phyloP scores from a whole-genome alignment of 148 eudicot genomes.

The Vaccinium corymbosum region DNA sequence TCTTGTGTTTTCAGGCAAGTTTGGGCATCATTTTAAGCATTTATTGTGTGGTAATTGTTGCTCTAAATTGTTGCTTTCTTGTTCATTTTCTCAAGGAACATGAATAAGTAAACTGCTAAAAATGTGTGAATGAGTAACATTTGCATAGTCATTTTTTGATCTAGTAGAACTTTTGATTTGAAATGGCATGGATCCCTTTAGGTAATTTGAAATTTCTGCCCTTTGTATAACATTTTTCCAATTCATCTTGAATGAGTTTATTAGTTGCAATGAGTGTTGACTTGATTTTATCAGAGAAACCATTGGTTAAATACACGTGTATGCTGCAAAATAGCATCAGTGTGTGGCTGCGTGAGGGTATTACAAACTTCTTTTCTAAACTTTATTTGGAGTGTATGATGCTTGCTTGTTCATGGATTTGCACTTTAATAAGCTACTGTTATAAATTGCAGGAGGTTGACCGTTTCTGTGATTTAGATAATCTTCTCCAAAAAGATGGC shows the following conservation, averaged over 20 bases:
- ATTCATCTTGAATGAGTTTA: constrained; percentile 6
- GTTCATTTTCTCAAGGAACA: not conserved
- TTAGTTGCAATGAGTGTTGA: not conserved
- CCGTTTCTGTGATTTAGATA: constrained; percentile 56
- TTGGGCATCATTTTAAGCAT: not conserved
- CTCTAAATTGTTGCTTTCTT: not conserved
- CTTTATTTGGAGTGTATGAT: not conserved
- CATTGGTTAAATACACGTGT: not conserved
- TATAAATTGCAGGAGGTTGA: constrained; percentile 71
- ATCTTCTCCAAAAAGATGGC: constrained; percentile 55
- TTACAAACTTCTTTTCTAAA: not conserved
- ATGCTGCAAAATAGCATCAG: not conserved
- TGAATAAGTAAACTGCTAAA: not conserved
- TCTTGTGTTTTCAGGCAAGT: constrained; percentile 88
- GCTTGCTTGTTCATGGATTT: not conserved
- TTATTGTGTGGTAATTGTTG: not conserved
- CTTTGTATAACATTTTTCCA: not conserved
- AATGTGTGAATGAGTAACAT: not conserved
- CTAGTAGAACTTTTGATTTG: not conserved
- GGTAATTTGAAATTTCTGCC: not conserved
- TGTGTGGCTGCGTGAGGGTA: not conserved
- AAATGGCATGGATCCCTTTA: not conserved
- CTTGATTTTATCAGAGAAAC: not conserved
- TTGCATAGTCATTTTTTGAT: not conserved
- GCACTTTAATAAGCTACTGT: not conserved